Evolutionary conservation across 371 early-diverging fungal genomes (phyloP).

Genomic region (Mortierella sp.): DNA sequence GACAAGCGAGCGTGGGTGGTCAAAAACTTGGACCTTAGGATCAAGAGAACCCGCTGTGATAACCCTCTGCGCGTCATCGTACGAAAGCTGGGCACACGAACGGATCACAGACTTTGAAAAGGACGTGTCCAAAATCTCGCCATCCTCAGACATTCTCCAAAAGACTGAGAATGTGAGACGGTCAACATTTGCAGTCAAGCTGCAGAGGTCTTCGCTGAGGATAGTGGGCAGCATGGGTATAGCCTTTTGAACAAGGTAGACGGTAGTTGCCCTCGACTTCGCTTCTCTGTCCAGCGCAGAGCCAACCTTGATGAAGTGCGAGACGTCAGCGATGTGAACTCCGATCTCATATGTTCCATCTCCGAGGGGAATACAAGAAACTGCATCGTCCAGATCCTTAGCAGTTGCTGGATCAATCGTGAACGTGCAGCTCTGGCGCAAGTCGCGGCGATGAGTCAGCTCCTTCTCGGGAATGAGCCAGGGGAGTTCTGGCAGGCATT

Average conservation of each 20-base stretch:
- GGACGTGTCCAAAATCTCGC: conserved; percentile 75
- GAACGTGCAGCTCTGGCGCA: conserved; percentile 78
- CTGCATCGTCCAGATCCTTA: conserved; percentile 96
- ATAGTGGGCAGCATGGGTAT: conserved; percentile 98
- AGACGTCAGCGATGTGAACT: conserved; percentile 99
- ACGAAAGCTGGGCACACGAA: conserved; percentile 79
- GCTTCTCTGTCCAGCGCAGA: conserved; percentile 95
- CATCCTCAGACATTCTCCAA: conserved; percentile 84
- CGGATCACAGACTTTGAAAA: conserved; percentile 88
- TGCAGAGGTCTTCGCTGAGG: conserved; percentile 89
- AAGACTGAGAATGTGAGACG: conserved; percentile 90
- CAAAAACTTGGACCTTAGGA: conserved; percentile 46
- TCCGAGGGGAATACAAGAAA: conserved; percentile 76
- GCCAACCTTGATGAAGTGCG: conserved; percentile 92
- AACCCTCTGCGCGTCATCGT: conserved; percentile 91
- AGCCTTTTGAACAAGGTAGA: conserved; percentile 89
- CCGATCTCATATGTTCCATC: conserved; percentile 89
- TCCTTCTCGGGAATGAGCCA: conserved; percentile 76
- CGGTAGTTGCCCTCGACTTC: conserved; percentile 89
- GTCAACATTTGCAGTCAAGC: conserved; percentile 67
- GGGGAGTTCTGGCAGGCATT: conserved; percentile 73
- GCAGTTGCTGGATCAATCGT: conserved; percentile 93
- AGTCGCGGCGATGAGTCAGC: conserved; percentile 73
- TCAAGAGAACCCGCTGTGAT: conserved; percentile 58
- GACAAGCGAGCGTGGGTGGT: conserved; percentile 52